Conservation (phyloP, 768 basidiomycete species). For the Phaffia australis region DNA sequence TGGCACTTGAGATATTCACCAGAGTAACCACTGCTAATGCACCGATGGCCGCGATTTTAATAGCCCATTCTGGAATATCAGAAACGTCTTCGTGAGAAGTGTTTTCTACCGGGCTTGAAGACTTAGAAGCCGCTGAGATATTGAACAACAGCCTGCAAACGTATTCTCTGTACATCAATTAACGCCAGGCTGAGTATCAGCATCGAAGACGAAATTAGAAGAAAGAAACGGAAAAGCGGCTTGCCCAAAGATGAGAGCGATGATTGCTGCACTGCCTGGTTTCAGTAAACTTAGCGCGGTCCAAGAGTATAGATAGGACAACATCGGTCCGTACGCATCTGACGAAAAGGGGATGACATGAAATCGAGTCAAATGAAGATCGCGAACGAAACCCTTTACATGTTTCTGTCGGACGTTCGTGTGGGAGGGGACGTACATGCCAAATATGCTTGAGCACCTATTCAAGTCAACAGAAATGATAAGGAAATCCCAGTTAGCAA, state of each 20-base stretch:
- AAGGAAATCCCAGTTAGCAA: no score
- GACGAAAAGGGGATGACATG: background rate
- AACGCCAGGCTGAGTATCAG: background rate
- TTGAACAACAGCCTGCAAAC: slow-evolving; percentile 80
- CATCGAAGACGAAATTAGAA: slow-evolving; percentile 23
- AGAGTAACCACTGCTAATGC: slow-evolving; percentile 62
- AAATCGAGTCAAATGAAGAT: background rate
- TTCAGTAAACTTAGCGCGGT: slow-evolving; percentile 45
- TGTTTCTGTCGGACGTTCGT: background rate
- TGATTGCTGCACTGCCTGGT: slow-evolving; percentile 12
- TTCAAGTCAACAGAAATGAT: no score
- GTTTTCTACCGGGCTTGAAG: background rate
- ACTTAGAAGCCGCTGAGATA: slow-evolving; percentile 42
- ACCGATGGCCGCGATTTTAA: slow-evolving; percentile 44
- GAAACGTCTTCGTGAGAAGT: background rate
- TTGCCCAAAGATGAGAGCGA: slow-evolving; percentile 16
- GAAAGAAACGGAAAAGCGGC: slow-evolving; percentile 20
- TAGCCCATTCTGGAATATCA: slow-evolving; percentile 74
- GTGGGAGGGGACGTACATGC: slow-evolving; percentile 5
- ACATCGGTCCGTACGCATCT: slow-evolving; percentile 33
- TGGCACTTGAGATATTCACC: slow-evolving; percentile 68
- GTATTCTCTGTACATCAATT: slow-evolving; percentile 51
- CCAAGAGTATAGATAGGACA: slow-evolving; percentile 87
- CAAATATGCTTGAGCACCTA: slow-evolving; percentile 16
- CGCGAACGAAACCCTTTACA: background rate